Conservation (phyloP, 306 rosid genomes). For the Carpinus viminea region DNA sequence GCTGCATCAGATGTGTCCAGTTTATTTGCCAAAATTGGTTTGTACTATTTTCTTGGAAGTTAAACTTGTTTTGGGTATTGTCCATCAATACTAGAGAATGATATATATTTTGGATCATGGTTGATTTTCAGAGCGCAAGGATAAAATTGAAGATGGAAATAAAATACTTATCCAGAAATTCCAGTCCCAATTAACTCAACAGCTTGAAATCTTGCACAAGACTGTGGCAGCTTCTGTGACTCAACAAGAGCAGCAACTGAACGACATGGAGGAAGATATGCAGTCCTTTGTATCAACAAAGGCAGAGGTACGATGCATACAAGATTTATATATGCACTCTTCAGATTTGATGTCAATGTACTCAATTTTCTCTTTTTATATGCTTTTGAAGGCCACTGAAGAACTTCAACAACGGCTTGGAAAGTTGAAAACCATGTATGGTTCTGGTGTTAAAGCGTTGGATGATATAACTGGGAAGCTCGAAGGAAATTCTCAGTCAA, state of each 20-base stretch:
- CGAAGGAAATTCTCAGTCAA: constrained; percentile 76
- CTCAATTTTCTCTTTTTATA: constrained; percentile 15
- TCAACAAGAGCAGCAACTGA: constrained; percentile 85
- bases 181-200: constrained; percentile 81
- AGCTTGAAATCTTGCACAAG: constrained; percentile 91
- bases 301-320: constrained; percentile 54
- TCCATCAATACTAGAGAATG: constrained; percentile 14
- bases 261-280: constrained; percentile 94
- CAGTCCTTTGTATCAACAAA: constrained; percentile 83
- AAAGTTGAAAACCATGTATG: constrained; percentile 71
- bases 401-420: constrained; percentile 75
- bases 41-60: constrained; percentile 27
- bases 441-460: constrained; percentile 81
- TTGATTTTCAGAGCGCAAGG: constrained; percentile 70
- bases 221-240: constrained; percentile 87
- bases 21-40: constrained; percentile 91
- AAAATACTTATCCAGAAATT: constrained; percentile 70
- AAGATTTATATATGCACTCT: constrained; percentile 18
- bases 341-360: not conserved
- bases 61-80: not conserved
- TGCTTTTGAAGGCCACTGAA: constrained; percentile 78
- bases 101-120: constrained; percentile 9
- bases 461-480: constrained; percentile 82
- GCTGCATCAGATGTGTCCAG: constrained; percentile 93
- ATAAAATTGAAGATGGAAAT: constrained; percentile 85